Evolutionary conservation across 495 filamentous ascomycete species (phyloP).

Genomic region (Penicillium cosmopolitanum): DNA sequence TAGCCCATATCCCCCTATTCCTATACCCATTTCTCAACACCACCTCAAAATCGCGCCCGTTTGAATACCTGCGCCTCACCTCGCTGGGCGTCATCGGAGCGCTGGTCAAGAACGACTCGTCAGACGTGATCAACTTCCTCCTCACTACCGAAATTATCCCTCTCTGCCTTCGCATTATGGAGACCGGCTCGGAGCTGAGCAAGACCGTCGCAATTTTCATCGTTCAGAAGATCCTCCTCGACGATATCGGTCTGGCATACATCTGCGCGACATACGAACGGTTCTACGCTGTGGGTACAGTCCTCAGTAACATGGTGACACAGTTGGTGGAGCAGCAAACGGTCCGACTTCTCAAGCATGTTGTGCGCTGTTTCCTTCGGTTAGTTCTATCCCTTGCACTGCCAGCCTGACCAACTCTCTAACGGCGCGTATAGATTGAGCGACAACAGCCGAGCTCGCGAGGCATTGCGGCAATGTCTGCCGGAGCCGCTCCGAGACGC

Average conservation of each 20-base stretch:
- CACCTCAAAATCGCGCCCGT: slow-evolving; percentile 95
- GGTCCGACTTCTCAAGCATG: slow-evolving; percentile 93
- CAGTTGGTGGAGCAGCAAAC: slow-evolving; percentile 98
- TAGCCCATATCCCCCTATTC: slow-evolving; percentile 98
- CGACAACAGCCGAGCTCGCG: slow-evolving; percentile 93
- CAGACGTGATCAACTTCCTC: slow-evolving; percentile 98
- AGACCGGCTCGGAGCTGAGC: slow-evolving; percentile 96
- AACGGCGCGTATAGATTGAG: slow-evolving; percentile 65
- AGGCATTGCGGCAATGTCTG: slow-evolving; percentile 94
- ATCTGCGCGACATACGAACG: slow-evolving; percentile 99
- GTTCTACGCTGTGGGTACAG: slow-evolving; percentile 98
- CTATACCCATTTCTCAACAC: slow-evolving; percentile 99
- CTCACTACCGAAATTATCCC: slow-evolving; percentile 99
- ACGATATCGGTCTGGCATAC: slow-evolving; percentile 96
- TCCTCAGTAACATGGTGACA: slow-evolving; percentile 97
- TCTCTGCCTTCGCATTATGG: slow-evolving; percentile 97
- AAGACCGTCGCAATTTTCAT: slow-evolving; percentile 99
- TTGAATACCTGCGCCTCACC: slow-evolving; percentile 96
- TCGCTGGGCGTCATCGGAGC: slow-evolving; percentile 98
- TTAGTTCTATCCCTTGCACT: slow-evolving; percentile 44
- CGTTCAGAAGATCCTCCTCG: slow-evolving; percentile 98
- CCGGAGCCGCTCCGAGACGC: slow-evolving; percentile 95
- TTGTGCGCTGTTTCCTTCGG: slow-evolving; percentile 96
- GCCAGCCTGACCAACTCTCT: slow-evolving; percentile 12
- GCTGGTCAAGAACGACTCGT: slow-evolving; percentile 97